Percentiles rank a stretch among this genome's conserved stretches.
Evolutionary conservation across 2,329 filamentous ascomycete species (phyloP).

Genomic region (Rachicladosporium sp.): DNA sequence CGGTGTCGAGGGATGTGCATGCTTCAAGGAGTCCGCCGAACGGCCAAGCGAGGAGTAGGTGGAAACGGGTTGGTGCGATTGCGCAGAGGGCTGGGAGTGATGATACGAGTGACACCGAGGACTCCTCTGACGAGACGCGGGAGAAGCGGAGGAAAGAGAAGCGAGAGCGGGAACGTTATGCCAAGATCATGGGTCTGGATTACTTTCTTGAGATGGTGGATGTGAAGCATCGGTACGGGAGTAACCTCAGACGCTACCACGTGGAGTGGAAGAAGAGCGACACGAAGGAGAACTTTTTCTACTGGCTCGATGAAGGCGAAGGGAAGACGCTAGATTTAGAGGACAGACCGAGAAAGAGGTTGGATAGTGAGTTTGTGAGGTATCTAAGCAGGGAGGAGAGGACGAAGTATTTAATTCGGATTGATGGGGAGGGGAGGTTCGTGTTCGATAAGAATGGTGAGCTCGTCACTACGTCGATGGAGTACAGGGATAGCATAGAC

Average conservation of each 20-base stretch:
- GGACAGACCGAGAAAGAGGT: conserved; percentile 57
- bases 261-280: conserved; percentile 66
- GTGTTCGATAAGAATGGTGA: conserved; percentile 76
- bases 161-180: conserved; percentile 48
- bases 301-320: conserved; percentile 77
- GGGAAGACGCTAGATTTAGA: conserved; percentile 59
- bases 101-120: conserved; percentile 40
- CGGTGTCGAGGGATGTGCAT: conserved; percentile 28
- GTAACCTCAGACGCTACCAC: conserved; percentile 71
- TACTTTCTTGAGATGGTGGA: conserved; percentile 69
- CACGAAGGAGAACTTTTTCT: conserved; percentile 82
- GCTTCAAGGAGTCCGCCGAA: conserved; percentile 11
- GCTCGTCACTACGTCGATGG: conserved; percentile 61
- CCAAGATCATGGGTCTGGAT: conserved; percentile 71
- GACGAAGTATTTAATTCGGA: conserved; percentile 63
- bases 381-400: conserved; percentile 77
- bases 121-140: conserved; percentile 23
- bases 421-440: conserved; percentile 63
- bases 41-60: conserved; percentile 46
- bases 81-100: conserved; percentile 62
- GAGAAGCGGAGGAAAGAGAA: conserved; percentile 37
- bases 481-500: conserved; percentile 67
- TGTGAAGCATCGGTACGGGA: conserved; percentile 74
- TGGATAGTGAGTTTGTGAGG: conserved; percentile 69
- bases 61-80: conserved; percentile 61